A percentile compares a stretch with the other conserved stretches of the same genome.
Conservation (phyloP, 495 filamentous ascomycete species). For the Rhizodiscina lignyota region DNA sequence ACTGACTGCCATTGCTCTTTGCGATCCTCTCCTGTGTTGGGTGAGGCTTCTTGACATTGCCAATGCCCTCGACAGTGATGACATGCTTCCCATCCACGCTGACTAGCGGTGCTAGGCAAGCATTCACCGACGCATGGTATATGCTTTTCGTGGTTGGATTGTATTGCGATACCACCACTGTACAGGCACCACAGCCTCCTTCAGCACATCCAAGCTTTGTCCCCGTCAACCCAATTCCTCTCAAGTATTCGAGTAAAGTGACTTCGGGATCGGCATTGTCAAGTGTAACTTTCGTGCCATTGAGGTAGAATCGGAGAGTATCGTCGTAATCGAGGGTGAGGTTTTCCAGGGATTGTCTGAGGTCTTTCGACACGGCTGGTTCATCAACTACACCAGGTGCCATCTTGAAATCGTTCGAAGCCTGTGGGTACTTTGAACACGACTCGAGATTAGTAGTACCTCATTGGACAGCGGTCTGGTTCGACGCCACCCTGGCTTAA, state of each 20-base stretch:
- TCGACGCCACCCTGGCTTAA: too few species aligned
- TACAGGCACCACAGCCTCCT: conserved; percentile 93
- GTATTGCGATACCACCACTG: conserved; percentile 82
- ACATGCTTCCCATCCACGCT: conserved; percentile 97
- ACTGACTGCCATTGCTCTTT: conserved; percentile 45
- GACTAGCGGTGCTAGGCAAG: conserved; percentile 80
- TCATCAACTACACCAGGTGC: conserved; percentile 39
- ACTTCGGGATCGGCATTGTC: conserved; percentile 71
- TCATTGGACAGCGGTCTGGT: too few species aligned
- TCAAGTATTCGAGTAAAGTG: conserved; percentile 83
- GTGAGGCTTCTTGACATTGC: conserved; percentile 73
- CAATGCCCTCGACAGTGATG: conserved; percentile 96
- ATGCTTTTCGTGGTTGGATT: conserved; percentile 82
- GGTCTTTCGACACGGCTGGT: conserved; percentile 30
- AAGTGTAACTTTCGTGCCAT: conserved; percentile 77
- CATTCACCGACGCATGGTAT: conserved; percentile 87
- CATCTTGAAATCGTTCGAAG: too few species aligned
- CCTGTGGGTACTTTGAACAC: too few species aligned
- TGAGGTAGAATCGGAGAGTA: conserved; percentile 71
- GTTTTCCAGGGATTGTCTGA: conserved; percentile 28
- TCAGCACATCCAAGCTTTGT: conserved; percentile 65
- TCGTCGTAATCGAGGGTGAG: conserved; percentile 44
- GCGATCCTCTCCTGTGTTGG: conserved; percentile 85
- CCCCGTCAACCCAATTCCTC: conserved; percentile 71
- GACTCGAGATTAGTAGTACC: too few species aligned